A percentile compares a stretch with the other conserved stretches of the same genome.
Conservation (phyloP, 441 rosid genomes). For the Cnidoscolus chayamansa region DNA sequence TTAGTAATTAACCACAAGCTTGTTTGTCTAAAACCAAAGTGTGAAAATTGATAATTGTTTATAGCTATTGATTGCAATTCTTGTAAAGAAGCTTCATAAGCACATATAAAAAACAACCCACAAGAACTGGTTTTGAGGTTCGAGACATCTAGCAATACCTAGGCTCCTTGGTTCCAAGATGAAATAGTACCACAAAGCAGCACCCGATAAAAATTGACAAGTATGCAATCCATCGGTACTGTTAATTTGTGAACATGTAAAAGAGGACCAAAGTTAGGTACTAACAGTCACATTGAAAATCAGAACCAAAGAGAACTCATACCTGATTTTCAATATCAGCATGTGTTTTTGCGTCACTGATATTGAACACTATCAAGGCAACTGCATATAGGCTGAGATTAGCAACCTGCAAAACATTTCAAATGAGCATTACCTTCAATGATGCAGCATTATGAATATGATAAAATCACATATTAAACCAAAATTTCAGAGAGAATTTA, state of each 20-base stretch:
- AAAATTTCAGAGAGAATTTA: conserved; percentile 27
- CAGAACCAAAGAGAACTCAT: conserved; percentile 21
- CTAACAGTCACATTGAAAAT: conserved; percentile 3
- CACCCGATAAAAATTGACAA: conserved; percentile 75
- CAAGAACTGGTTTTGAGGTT: conserved; percentile 12
- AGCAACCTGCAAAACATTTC: conserved; percentile 55
- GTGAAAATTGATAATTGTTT: neutral
- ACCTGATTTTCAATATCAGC: conserved; percentile 79
- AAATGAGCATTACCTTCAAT: conserved; percentile 13
- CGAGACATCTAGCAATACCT: conserved; percentile 42
- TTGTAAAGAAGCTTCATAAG: neutral
- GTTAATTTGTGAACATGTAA: conserved; percentile 29
- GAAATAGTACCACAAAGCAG: conserved; percentile 80
- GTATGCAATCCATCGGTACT: conserved; percentile 97
- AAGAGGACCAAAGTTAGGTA: conserved; percentile 15
- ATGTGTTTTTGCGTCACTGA: conserved; percentile 43
- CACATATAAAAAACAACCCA: neutral
- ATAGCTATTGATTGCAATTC: neutral
- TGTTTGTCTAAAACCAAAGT: neutral
- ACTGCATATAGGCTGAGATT: conserved; percentile 82
- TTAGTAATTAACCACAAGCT: neutral
- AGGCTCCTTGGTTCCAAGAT: conserved; percentile 80
- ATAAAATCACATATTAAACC: conserved; percentile 19
- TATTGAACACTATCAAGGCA: conserved; percentile 63
- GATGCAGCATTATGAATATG: conserved; percentile 11